Percentiles rank a stretch among this genome's conserved stretches.
phyloP scores from a whole-genome alignment of 2,329 filamentous ascomycete species.

The Claviceps pazoutovae region DNA sequence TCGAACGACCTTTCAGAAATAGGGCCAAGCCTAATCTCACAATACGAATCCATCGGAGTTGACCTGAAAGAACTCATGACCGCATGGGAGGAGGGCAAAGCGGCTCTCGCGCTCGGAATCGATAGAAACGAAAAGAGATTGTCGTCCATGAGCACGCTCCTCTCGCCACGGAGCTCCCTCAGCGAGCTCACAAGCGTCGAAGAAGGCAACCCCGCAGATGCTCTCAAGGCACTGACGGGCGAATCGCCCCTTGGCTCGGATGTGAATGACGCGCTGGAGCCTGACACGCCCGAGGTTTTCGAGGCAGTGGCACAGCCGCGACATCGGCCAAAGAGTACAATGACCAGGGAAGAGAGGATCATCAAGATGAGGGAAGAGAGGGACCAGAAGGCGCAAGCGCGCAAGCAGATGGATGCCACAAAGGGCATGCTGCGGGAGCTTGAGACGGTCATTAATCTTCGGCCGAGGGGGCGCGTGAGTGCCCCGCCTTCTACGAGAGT shows the following conservation, averaged over 20 bases:
- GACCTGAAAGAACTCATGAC: slow-evolving; percentile 70
- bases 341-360: slow-evolving; percentile 80
- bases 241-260: slow-evolving; percentile 43
- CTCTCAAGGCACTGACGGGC: slow-evolving; percentile 66
- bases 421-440: slow-evolving; percentile 86
- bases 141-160: slow-evolving; percentile 44
- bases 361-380: slow-evolving; percentile 79
- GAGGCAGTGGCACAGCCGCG: slow-evolving; percentile 71
- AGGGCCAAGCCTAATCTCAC: slow-evolving; percentile 63
- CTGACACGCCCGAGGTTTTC: slow-evolving; percentile 67
- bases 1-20: slow-evolving; percentile 61
- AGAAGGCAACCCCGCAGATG: slow-evolving; percentile 38
- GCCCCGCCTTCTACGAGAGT: slow-evolving; percentile 16
- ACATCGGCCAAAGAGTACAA: slow-evolving; percentile 41
- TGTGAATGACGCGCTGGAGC: slow-evolving; percentile 40
- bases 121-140: slow-evolving; percentile 63
- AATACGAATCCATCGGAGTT: slow-evolving; percentile 88
- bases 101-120: slow-evolving; percentile 68
- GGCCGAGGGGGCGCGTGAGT: slow-evolving; percentile 27
- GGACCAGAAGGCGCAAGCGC: slow-evolving; percentile 53
- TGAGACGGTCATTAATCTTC: slow-evolving; percentile 66
- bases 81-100: slow-evolving; percentile 78
- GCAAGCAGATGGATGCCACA: slow-evolving; percentile 66
- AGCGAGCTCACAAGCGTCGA: slow-evolving; percentile 54
- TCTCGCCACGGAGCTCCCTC: slow-evolving; percentile 48